phyloP scores from a whole-genome alignment of 352 stramenopile genomes.

The Phytophthora crassamura region DNA sequence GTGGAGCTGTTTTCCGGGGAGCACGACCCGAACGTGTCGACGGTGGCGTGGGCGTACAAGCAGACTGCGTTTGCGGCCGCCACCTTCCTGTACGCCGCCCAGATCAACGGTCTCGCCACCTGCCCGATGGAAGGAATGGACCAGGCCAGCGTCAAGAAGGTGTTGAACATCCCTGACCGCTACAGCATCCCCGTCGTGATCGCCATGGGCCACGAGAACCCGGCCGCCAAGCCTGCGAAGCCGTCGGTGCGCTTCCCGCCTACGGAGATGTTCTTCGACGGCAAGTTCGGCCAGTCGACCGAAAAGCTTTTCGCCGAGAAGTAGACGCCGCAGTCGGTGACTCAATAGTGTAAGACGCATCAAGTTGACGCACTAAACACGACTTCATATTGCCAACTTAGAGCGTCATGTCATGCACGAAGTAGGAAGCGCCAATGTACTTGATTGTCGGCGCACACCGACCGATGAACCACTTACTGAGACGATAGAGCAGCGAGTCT shows the following conservation, averaged over 20 bases:
- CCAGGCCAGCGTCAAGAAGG: conserved; percentile 48
- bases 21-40: conserved; percentile 56
- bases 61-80: conserved; percentile 67
- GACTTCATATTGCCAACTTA: too few species aligned
- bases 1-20: conserved; percentile 65
- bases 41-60: conserved; percentile 80
- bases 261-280: conserved; percentile 76
- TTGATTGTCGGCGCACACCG: too few species aligned
- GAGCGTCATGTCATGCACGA: too few species aligned
- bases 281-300: conserved; percentile 68
- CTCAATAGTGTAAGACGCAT: too few species aligned
- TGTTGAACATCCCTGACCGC: conserved; percentile 71
- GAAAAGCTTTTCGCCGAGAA: conserved; percentile 48
- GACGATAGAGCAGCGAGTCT: too few species aligned
- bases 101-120: conserved; percentile 63
- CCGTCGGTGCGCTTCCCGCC: conserved; percentile 54
- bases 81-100: conserved; percentile 68
- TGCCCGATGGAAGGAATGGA: conserved; percentile 79
- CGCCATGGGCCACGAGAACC: conserved; percentile 56
- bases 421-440: too few species aligned
- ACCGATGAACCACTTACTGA: too few species aligned
- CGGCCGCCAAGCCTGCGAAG: conserved; percentile 8
- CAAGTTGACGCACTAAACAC: too few species aligned
- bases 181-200: conserved; percentile 75
- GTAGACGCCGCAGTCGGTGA: not conserved